Base-by-base conservation (phyloP, 306 rosid genomes). In the Vigna reflexopilosa region DNA sequence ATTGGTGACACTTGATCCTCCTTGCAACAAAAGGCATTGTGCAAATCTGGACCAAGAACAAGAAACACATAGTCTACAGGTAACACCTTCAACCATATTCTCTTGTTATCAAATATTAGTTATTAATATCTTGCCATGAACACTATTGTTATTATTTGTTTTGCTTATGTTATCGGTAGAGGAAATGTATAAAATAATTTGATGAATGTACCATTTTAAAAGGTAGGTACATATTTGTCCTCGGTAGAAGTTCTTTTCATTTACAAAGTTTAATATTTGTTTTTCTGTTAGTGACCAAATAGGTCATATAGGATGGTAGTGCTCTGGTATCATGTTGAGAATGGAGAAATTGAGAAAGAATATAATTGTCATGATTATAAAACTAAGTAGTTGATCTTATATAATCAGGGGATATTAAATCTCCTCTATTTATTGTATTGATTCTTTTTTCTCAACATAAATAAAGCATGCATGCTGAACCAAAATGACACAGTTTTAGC, bases 1-100 rank as follows among this genome's bases (percentile, higher is more conserved):
- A 72, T 89, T 82, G 1, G 89, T 32, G 54, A 92, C 92, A 69
- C 97, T 93, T 7, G 91, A 94, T 45, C 95, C 91, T 70, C 92
- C 85, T 45, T 67, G 72, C 50, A 47, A 36, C 66, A 92, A 88
- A 81, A 79, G 63, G 80, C 77, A 36, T 59, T 56, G 55, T 81
- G 64, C 86, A 44, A 78, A 82, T 67, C 32, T 80, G 40, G 88
- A 85, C 56, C 52, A 30, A n/a, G 96, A 83, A 75, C 73, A 24
- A 34, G 85, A 83, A 26, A 72, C 77, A 4, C 70, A 80, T 72
- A 38, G 73, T 67, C 76, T 80, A 63, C 87, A 77, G 97, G 98
- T 92, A 70, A 80, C 62, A 50, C 70, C 69, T 75, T 40, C 7
- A 75, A 67, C 70, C 40, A 57, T 59, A 26, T 67, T 68, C 67